Evolutionary conservation across 768 basidiomycete genomes (phyloP).

Genomic region (Phanerochaete carnosa): DNA sequence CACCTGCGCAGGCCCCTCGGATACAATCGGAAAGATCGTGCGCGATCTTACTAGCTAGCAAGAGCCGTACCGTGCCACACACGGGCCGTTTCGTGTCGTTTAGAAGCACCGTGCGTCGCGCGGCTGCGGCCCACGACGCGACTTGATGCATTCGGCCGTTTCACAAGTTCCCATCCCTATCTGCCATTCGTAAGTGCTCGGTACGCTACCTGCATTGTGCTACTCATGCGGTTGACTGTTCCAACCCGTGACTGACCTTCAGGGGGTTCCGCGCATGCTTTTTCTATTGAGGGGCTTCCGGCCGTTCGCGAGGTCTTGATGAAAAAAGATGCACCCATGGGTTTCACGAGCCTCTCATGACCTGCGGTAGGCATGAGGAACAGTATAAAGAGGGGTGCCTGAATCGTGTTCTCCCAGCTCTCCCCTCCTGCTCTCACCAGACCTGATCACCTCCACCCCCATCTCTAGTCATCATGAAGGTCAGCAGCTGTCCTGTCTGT

Average conservation of each 20-base stretch:
- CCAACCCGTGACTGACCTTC: conserved; percentile 8
- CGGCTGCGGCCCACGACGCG: not conserved
- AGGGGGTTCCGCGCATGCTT: conserved; percentile 5
- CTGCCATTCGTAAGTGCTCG: not conserved
- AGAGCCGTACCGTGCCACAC: not conserved
- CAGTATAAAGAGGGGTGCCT: conserved; percentile 7
- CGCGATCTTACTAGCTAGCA: not conserved
- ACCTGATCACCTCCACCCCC: not conserved
- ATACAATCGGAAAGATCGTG: conserved; percentile 2
- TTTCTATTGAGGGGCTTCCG: conserved; percentile 3
- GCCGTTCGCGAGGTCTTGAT: not conserved
- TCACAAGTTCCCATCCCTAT: not conserved
- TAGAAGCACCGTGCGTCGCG: not conserved
- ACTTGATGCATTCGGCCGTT: not conserved
- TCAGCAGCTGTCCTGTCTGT: not conserved
- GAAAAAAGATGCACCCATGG: not conserved
- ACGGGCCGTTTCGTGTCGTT: conserved; percentile 1
- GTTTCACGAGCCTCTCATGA: conserved; percentile 9
- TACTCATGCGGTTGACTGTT: conserved; percentile 1
- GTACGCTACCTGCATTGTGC: not conserved
- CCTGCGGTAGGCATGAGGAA: not conserved
- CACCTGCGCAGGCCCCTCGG: conserved; percentile 9
- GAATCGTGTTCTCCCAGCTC: not conserved
- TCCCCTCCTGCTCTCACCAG: not conserved
- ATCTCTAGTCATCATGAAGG: conserved; percentile 5